phyloP scores from a whole-genome alignment of 169 alveolate genomes.

The Plasmodium chabaudi region DNA sequence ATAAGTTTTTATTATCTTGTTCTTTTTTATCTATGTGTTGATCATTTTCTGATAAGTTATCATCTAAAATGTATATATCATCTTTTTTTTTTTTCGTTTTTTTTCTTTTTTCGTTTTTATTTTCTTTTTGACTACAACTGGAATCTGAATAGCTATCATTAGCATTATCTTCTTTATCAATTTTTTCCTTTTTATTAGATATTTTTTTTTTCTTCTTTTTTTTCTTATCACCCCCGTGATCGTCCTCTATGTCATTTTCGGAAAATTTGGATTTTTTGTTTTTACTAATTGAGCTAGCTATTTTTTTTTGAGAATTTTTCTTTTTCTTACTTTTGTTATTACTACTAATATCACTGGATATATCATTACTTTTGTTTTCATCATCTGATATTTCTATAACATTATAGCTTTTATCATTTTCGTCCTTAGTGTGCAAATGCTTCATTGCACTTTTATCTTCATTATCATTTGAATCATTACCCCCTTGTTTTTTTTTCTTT shows the following conservation, averaged over 20 bases:
- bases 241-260: background rate
- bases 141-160: background rate
- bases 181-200: background rate
- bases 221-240: slow-evolving; percentile 7
- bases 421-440: background rate
- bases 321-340: slow-evolving; percentile 18
- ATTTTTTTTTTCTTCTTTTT: background rate
- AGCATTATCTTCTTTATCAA: background rate
- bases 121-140: too few species aligned
- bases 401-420: background rate
- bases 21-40: too few species aligned
- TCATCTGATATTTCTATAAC: slow-evolving; percentile 73
- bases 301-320: slow-evolving; percentile 3
- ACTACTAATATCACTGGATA: slow-evolving; percentile 18
- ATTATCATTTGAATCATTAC: background rate
- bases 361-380: slow-evolving; percentile 22
- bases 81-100: too few species aligned
- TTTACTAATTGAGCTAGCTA: background rate
- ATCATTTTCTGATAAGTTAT: too few species aligned
- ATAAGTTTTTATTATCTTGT: too few species aligned
- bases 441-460: background rate
- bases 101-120: too few species aligned
- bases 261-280: background rate
- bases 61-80: too few species aligned
- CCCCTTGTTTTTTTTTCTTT: background rate